Conservation (phyloP, 441 rosid species). For the Biscutella laevigata region DNA sequence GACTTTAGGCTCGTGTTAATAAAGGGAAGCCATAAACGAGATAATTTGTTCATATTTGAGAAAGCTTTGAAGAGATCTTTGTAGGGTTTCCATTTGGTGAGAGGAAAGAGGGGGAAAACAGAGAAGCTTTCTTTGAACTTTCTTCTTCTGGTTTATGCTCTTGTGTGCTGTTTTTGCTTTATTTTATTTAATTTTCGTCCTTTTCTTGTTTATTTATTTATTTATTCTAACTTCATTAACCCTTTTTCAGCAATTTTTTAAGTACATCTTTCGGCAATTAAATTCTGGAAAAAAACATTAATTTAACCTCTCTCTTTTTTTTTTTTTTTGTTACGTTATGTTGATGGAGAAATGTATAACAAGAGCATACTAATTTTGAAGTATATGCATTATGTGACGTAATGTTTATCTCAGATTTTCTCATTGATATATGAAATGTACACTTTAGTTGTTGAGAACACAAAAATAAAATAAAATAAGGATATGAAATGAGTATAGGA, state of each 20-base stretch:
- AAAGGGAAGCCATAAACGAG: slow-evolving; percentile 3
- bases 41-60: slow-evolving; percentile 6
- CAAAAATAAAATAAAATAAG: neutral
- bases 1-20: slow-evolving; percentile 8
- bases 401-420: too few species aligned
- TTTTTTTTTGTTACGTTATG: too few species aligned
- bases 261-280: slow-evolving; percentile 13
- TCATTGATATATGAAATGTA: slow-evolving; percentile 9
- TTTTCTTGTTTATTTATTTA: neutral
- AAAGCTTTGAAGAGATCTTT: slow-evolving; percentile 21
- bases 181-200: neutral
- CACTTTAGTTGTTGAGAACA: slow-evolving; percentile 24
- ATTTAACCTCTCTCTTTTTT: too few species aligned
- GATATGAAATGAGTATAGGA: slow-evolving; percentile 8
- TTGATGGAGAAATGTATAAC: too few species aligned
- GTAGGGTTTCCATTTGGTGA: slow-evolving; percentile 30
- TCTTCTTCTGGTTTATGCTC: slow-evolving; percentile 21
- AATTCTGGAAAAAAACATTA: too few species aligned
- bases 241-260: too few species aligned
- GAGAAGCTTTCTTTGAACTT: slow-evolving; percentile 30
- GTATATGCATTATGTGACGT: too few species aligned
- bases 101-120: slow-evolving; percentile 19
- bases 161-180: slow-evolving; percentile 18
- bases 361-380: too few species aligned
- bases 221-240: neutral